Evolutionary conservation across 441 rosid species (phyloP).

Genomic region (Gossypium aridum): DNA sequence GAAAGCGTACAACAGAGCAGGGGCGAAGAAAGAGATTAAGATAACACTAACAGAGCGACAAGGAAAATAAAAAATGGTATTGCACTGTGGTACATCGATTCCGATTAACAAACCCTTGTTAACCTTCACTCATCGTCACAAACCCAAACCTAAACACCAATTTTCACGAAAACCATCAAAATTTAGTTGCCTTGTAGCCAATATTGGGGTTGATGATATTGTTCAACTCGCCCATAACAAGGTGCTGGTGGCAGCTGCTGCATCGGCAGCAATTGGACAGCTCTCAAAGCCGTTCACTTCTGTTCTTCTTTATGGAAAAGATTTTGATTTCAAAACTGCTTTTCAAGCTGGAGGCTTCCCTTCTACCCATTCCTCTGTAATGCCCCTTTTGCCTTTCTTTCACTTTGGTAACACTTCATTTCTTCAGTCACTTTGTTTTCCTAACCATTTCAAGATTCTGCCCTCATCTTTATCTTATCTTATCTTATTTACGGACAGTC

Average conservation of each 20-base stretch:
- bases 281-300: slow-evolving; percentile 75
- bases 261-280: slow-evolving; percentile 79
- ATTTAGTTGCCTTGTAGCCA: slow-evolving; percentile 24
- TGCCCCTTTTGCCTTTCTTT: slow-evolving; percentile 9
- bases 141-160: background rate
- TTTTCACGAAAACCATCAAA: slow-evolving; percentile 19
- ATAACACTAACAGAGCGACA: background rate
- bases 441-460: background rate
- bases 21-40: too few relatives aligned
- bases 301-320: slow-evolving; percentile 44
- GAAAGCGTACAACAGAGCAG: too few relatives aligned
- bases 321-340: slow-evolving; percentile 46
- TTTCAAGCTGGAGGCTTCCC: slow-evolving; percentile 90
- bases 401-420: background rate
- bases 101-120: background rate
- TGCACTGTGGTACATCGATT: background rate
- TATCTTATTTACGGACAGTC: slow-evolving; percentile 33
- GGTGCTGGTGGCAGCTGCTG: slow-evolving; percentile 71
- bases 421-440: too few relatives aligned
- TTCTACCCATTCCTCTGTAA: slow-evolving; percentile 90
- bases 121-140: background rate
- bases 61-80: background rate
- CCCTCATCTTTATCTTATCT: slow-evolving; percentile 1
- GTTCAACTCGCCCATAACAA: slow-evolving; percentile 62
- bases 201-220: slow-evolving; percentile 45